Evolutionary conservation across 768 basidiomycete species (phyloP).

Genomic region (Crassisporium funariophilum): DNA sequence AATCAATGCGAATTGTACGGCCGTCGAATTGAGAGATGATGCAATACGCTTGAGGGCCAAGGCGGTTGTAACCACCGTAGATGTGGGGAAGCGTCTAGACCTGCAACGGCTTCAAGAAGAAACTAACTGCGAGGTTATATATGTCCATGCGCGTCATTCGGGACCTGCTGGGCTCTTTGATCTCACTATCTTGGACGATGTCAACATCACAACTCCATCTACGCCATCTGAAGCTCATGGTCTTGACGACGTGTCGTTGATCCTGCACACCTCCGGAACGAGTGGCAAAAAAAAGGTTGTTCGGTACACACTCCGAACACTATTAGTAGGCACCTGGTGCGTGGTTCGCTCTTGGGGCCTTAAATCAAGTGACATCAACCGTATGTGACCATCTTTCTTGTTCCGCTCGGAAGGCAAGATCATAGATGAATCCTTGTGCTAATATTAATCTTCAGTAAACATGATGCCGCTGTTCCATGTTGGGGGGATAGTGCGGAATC

Average conservation of each 20-base stretch:
- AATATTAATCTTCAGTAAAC: conserved; percentile 31
- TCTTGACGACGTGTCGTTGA: conserved; percentile 49
- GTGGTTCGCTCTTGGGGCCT: conserved; percentile 48
- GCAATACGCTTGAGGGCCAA: conserved; percentile 39
- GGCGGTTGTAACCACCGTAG: conserved; percentile 44
- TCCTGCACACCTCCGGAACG: conserved; percentile 63
- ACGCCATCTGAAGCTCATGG: conserved; percentile 34
- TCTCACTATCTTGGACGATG: conserved; percentile 31
- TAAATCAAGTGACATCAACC: conserved; percentile 42
- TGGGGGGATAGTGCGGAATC: conserved; percentile 60
- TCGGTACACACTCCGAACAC: conserved; percentile 42
- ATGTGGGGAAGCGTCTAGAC: conserved; percentile 41
- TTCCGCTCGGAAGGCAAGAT: neutral
- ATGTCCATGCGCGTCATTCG: conserved; percentile 30
- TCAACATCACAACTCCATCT: conserved; percentile 8
- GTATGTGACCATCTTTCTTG: conserved; percentile 28
- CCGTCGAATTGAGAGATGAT: conserved; percentile 45
- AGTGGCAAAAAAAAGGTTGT: conserved; percentile 58
- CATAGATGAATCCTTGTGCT: too few relatives aligned
- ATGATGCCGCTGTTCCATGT: conserved; percentile 65
- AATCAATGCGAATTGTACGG: conserved; percentile 48
- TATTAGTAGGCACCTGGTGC: conserved; percentile 47
- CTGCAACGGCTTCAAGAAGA: conserved; percentile 32
- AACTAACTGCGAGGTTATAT: conserved; percentile 42
- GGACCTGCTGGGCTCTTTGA: conserved; percentile 45